Conservation (phyloP, 2,329 filamentous ascomycete genomes). For the Venturia oleaginea region DNA sequence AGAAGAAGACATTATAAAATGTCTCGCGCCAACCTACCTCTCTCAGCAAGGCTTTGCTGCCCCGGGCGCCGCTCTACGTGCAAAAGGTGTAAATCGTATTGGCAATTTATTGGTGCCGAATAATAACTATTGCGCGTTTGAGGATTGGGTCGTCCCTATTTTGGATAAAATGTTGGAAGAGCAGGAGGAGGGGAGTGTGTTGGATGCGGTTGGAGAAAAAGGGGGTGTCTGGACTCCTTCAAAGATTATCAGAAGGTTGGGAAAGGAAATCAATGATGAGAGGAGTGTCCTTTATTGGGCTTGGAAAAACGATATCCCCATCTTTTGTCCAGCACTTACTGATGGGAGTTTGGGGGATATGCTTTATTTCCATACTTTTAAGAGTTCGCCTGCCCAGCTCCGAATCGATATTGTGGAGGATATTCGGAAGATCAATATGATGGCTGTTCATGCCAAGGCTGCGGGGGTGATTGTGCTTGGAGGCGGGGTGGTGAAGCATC, state of each 20-base stretch:
- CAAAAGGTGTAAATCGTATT: slow-evolving; percentile 86
- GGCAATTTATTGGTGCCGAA: slow-evolving; percentile 95
- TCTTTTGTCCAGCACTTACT: slow-evolving; percentile 93
- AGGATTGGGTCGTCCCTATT: slow-evolving; percentile 95
- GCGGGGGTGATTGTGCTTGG: slow-evolving; percentile 94
- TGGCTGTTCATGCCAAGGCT: slow-evolving; percentile 76
- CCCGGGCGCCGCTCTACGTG: slow-evolving; percentile 65
- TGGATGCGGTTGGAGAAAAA: slow-evolving; percentile 33
- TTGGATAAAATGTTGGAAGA: slow-evolving; percentile 90
- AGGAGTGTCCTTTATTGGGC: slow-evolving; percentile 95
- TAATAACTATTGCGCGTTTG: slow-evolving; percentile 93
- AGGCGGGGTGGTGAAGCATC: slow-evolving; percentile 93
- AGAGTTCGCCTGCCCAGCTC: slow-evolving; percentile 70
- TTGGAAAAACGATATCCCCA: slow-evolving; percentile 89
- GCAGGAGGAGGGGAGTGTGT: slow-evolving; percentile 59
- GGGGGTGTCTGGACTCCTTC: slow-evolving; percentile 84
- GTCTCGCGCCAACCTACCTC: slow-evolving; percentile 85
- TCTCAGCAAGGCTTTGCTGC: slow-evolving; percentile 58
- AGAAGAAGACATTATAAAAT: slow-evolving; percentile 98
- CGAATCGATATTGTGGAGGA: slow-evolving; percentile 89
- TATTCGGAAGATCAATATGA: slow-evolving; percentile 84
- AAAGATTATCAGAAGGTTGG: slow-evolving; percentile 80
- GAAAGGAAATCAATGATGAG: slow-evolving; percentile 90
- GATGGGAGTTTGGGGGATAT: slow-evolving; percentile 95
- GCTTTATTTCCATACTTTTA: slow-evolving; percentile 98